phyloP scores from a whole-genome alignment of 768 basidiomycete genomes.

The Trametes gibbosa region DNA sequence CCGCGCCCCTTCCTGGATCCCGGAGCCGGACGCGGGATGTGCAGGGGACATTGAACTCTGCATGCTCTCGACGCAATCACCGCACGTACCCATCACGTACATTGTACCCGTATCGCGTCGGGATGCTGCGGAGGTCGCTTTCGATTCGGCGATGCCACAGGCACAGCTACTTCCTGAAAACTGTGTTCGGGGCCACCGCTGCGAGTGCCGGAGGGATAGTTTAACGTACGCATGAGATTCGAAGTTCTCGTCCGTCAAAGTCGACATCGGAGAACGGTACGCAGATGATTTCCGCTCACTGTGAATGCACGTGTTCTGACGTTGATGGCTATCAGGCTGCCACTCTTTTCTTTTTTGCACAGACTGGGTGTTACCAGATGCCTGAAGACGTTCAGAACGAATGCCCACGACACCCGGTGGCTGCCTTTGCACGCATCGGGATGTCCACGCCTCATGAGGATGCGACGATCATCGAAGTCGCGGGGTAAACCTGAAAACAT shows the following conservation, averaged over 20 bases:
- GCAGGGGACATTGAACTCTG: conserved; percentile 4
- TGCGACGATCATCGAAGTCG: conserved; percentile 2
- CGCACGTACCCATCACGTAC: conserved; percentile 17
- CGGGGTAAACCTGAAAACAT: not conserved
- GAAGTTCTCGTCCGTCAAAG: too few relatives aligned
- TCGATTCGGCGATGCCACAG: not conserved
- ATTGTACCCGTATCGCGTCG: not conserved
- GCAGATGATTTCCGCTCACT: too few relatives aligned
- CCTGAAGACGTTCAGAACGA: too few relatives aligned
- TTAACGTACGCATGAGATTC: too few relatives aligned
- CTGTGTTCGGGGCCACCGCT: conserved; percentile 3
- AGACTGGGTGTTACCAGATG: too few relatives aligned
- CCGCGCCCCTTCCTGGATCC: conserved; percentile 5
- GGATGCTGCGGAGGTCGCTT: not conserved
- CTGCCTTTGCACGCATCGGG: not conserved
- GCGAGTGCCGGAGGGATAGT: not conserved
- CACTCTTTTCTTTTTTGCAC: too few relatives aligned
- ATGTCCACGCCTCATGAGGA: not conserved
- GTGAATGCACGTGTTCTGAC: too few relatives aligned
- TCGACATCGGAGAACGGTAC: too few relatives aligned
- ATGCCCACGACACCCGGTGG: not conserved
- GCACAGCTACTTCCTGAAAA: conserved; percentile 3
- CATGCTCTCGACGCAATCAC: not conserved
- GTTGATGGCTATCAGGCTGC: too few relatives aligned
- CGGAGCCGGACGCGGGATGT: not conserved